phyloP scores from a whole-genome alignment of 495 filamentous ascomycete species.

The Podospora conica region DNA sequence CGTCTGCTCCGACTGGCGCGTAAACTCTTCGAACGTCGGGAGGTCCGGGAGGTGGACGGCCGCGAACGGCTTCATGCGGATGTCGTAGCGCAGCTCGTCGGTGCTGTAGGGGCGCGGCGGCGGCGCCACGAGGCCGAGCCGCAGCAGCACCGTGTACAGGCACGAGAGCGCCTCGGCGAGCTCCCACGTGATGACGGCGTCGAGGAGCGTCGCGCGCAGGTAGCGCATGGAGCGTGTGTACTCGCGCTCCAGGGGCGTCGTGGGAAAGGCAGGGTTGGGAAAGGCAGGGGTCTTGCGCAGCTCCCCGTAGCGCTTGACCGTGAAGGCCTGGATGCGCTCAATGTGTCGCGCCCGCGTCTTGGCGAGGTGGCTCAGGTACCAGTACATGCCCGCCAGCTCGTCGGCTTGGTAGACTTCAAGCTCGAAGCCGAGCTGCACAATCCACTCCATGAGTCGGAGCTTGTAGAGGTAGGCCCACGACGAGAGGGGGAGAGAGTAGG shows the following conservation, averaged over 20 bases:
- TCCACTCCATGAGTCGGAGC: slow-evolving; percentile 75
- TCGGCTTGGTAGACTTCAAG: slow-evolving; percentile 81
- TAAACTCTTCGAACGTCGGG: slow-evolving; percentile 59
- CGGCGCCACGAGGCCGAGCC: slow-evolving; percentile 52
- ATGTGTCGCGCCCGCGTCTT: slow-evolving; percentile 53
- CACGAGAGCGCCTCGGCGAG: slow-evolving; percentile 62
- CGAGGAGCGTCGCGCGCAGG: slow-evolving; percentile 55
- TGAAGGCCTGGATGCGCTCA: slow-evolving; percentile 65
- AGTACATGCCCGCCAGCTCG: slow-evolving; percentile 86
- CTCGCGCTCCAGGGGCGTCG: slow-evolving; percentile 33
- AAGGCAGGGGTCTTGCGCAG: too few species aligned
- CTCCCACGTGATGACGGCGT: slow-evolving; percentile 61
- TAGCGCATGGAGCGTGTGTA: slow-evolving; percentile 52
- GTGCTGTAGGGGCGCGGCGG: slow-evolving; percentile 63
- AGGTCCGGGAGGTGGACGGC: slow-evolving; percentile 62
- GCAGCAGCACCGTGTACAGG: slow-evolving; percentile 61
- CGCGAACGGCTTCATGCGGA: slow-evolving; percentile 86
- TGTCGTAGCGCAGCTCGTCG: slow-evolving; percentile 67
- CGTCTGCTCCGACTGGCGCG: slow-evolving; percentile 30
- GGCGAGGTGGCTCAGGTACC: slow-evolving; percentile 61
- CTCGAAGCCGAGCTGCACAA: slow-evolving; percentile 93
- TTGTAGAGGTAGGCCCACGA: slow-evolving; percentile 90
- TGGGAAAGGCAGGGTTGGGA: too few species aligned
- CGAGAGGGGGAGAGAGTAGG: slow-evolving; percentile 61
- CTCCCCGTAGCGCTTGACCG: slow-evolving; percentile 30